Evolutionary conservation across 116 monocot genomes (phyloP).

Genomic region (Cymodocea nodosa): DNA sequence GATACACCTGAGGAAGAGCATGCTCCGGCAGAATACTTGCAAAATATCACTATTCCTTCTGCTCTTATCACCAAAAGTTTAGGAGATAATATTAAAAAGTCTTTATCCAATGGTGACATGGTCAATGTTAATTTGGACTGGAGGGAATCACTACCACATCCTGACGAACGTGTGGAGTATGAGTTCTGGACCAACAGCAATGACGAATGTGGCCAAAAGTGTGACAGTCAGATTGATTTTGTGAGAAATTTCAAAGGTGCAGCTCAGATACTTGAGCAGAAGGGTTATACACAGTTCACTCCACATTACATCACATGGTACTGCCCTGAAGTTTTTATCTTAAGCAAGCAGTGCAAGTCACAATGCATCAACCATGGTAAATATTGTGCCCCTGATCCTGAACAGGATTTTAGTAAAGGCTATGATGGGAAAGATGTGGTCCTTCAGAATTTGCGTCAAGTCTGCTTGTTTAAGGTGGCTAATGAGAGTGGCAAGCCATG

Average conservation of each 20-base stretch:
- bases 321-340: conserved; percentile 68
- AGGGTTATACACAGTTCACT: conserved; percentile 83
- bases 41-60: conserved; percentile 73
- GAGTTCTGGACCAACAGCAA: conserved; percentile 92
- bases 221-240: conserved; percentile 82
- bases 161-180: conserved; percentile 85
- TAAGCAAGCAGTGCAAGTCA: conserved; percentile 93
- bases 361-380: conserved; percentile 97
- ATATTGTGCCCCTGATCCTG: conserved; percentile 96
- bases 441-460: conserved; percentile 79
- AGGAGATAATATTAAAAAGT: conserved; percentile 60
- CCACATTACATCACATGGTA: conserved; percentile 99
- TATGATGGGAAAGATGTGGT: conserved; percentile 99
- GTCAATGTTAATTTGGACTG: conserved; percentile 86
- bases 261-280: conserved; percentile 85
- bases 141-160: conserved; percentile 86
- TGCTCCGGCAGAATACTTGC: conserved; percentile 34
- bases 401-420: conserved; percentile 87
- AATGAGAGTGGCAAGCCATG: conserved; percentile 80
- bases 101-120: conserved; percentile 68
- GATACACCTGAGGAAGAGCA: conserved; percentile 84
- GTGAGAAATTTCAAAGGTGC: conserved; percentile 83
- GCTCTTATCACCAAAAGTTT: conserved; percentile 58
- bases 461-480: conserved; percentile 69
- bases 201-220: conserved; percentile 89